These are phyloP conservation scores for Backusella macrospora DNA, from an alignment of 192 early-diverging fungal species.

Conservation along the genomic window DNA sequence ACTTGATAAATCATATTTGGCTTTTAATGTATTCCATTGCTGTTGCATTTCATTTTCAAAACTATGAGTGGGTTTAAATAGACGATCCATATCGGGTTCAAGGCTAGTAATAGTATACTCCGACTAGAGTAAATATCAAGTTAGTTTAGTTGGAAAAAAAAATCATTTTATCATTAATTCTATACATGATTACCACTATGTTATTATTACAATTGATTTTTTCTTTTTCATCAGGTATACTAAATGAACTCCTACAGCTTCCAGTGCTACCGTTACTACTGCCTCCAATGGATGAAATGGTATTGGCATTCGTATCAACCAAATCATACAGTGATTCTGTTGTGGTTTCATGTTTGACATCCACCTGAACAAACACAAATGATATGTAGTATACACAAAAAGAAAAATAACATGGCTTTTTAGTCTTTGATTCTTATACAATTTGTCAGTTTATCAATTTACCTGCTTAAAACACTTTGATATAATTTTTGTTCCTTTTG, in stretches of 20 bases:
- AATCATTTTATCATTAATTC: not conserved
- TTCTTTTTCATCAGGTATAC: slow-evolving; percentile 4
- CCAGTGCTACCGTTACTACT: not conserved
- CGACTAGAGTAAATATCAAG: not conserved
- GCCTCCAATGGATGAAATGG: slow-evolving; percentile 15
- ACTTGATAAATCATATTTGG: not conserved
- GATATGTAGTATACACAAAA: no score
- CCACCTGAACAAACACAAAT: not conserved
- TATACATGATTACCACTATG: not conserved
- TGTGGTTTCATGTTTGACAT: not conserved
- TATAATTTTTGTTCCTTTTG: not conserved
- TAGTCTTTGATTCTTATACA: no score
- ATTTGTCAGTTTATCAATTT: not conserved
- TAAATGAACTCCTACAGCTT: slow-evolving; percentile 9
- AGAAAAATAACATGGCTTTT: no score
- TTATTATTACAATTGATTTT: not conserved
- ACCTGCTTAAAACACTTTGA: not conserved
- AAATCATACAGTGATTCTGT: not conserved
- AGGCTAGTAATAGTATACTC: not conserved
- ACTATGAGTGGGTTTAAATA: not conserved
- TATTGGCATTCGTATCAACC: not conserved
- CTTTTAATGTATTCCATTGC: slow-evolving; percentile 5
- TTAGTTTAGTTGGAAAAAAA: not conserved
- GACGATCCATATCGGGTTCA: not conserved
- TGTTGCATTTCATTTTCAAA: slow-evolving; percentile 18